A percentile compares a stretch with the other conserved stretches of the same genome.
Evolutionary conservation across 2,329 filamentous ascomycete genomes (phyloP).

Genomic region (Aureobasidium pullulans): DNA sequence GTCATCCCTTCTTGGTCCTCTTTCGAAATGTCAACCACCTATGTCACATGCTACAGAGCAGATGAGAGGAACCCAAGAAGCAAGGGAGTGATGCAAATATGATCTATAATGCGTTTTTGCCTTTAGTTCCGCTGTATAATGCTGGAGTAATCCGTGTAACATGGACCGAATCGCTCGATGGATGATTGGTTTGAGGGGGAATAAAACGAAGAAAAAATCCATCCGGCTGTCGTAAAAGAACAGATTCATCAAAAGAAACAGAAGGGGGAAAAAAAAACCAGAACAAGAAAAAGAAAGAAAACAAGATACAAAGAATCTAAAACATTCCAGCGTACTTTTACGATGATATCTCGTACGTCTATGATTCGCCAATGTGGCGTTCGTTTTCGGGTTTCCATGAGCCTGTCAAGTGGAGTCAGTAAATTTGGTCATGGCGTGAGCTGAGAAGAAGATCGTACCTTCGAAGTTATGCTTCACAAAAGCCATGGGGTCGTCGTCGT

Average conservation of each 20-base stretch:
- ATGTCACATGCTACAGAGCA: too few species aligned
- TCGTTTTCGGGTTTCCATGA: conserved; percentile 70
- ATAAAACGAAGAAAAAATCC: background rate
- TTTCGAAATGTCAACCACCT: too few species aligned
- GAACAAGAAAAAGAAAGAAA: background rate
- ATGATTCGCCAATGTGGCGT: conserved; percentile 54
- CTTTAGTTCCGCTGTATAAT: background rate
- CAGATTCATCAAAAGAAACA: background rate
- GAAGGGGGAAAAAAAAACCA: background rate
- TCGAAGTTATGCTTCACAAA: conserved; percentile 97
- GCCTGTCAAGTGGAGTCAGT: conserved; percentile 38
- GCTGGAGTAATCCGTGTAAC: background rate
- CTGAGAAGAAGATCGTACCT: conserved; percentile 49
- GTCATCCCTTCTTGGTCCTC: too few species aligned
- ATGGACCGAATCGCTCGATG: background rate
- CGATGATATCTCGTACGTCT: background rate
- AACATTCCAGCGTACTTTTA: background rate
- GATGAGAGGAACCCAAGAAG: background rate
- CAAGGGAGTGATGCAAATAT: background rate
- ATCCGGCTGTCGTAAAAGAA: background rate
- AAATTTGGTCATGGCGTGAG: background rate
- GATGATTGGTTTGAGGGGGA: background rate
- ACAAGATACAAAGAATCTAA: conserved; percentile 8
- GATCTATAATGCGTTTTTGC: background rate
- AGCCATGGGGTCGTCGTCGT: conserved; percentile 86